These are phyloP conservation scores for Flaveria bidentis DNA, from an alignment of 129 eudicot genomes.

Conservation along the genomic window DNA sequence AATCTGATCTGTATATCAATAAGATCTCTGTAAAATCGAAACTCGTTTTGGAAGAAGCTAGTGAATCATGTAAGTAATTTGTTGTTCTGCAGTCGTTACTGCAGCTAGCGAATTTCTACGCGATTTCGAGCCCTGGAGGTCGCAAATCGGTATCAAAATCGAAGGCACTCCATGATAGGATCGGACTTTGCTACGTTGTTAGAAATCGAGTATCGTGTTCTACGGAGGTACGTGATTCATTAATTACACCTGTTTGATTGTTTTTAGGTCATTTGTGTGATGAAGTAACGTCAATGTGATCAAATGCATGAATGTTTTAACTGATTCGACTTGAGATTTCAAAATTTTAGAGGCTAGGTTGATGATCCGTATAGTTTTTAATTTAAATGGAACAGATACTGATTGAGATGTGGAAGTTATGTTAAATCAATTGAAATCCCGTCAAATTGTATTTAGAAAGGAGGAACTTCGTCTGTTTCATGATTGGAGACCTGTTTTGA, in stretches of 20 bases:
- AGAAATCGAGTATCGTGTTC: slow-evolving; percentile 52
- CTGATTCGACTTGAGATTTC: slow-evolving; percentile 14
- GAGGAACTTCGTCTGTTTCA: neutral
- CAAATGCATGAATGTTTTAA: neutral
- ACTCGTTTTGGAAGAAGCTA: neutral
- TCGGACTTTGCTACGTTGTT: slow-evolving; percentile 70
- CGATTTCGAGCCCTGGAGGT: slow-evolving; percentile 47
- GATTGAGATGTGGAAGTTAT: slow-evolving; percentile 5
- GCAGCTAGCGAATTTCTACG: slow-evolving; percentile 87
- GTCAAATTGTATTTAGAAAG: neutral
- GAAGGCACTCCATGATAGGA: slow-evolving; percentile 56
- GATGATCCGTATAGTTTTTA: neutral
- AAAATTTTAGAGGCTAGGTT: neutral
- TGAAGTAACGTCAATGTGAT: neutral
- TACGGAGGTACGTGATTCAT: slow-evolving; percentile 51
- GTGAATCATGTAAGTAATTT: slow-evolving; percentile 19
- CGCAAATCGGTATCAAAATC: slow-evolving; percentile 38
- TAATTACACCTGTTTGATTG: neutral
- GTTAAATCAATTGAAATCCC: slow-evolving; percentile 4
- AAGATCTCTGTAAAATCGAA: neutral
- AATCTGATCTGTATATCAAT: slow-evolving; percentile 8
- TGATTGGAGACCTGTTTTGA: neutral
- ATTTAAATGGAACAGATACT: slow-evolving; percentile 3
- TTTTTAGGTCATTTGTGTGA: neutral
- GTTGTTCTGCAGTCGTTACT: slow-evolving; percentile 56